Percentiles rank a stretch among this genome's conserved stretches.
Conservation (phyloP, 805 yeast species). For the Kodamaea jinghongensis region DNA sequence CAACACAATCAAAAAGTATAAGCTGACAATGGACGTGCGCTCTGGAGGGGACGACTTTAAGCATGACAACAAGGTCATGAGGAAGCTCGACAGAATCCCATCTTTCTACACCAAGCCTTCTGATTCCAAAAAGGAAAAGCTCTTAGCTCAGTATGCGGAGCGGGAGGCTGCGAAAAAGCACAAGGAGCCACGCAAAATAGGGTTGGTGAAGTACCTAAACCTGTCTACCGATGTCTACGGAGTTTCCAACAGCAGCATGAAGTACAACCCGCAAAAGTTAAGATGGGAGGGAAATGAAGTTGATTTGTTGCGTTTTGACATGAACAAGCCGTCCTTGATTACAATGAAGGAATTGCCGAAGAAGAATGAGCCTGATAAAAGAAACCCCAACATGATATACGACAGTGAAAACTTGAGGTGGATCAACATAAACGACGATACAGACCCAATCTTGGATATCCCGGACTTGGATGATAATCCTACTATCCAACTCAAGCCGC, state of each 20-base stretch:
- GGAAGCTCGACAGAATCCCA: slow-evolving; percentile 40
- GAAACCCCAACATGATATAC: slow-evolving; percentile 51
- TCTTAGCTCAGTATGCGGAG: slow-evolving; percentile 28
- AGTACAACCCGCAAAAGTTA: slow-evolving; percentile 48
- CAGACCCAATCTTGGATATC: slow-evolving; percentile 43
- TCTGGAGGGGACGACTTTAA: slow-evolving; percentile 19
- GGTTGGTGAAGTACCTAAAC: slow-evolving; percentile 31
- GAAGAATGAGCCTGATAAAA: slow-evolving; percentile 13
- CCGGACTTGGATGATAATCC: slow-evolving; percentile 39
- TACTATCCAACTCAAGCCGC: slow-evolving; percentile 4
- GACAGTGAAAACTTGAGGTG: slow-evolving; percentile 57
- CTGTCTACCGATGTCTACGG: slow-evolving; percentile 9
- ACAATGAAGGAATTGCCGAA: slow-evolving; percentile 15
- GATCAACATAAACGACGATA: slow-evolving; percentile 48
- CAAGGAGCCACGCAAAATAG: slow-evolving; percentile 19
- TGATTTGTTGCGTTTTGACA: slow-evolving; percentile 52
- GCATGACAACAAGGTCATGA: slow-evolving; percentile 31
- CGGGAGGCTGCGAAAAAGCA: slow-evolving; percentile 1
- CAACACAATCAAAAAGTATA: slow-evolving; percentile 24
- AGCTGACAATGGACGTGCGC: slow-evolving; percentile 33
- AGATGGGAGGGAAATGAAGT: slow-evolving; percentile 68
- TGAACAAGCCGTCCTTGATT: slow-evolving; percentile 39
- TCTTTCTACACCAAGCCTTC: slow-evolving; percentile 29
- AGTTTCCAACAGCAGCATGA: slow-evolving; percentile 38
- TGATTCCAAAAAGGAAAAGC: slow-evolving; percentile 20